phyloP scores from a whole-genome alignment of 345 rosid genomes.

The Eucalyptus erythrocorys region DNA sequence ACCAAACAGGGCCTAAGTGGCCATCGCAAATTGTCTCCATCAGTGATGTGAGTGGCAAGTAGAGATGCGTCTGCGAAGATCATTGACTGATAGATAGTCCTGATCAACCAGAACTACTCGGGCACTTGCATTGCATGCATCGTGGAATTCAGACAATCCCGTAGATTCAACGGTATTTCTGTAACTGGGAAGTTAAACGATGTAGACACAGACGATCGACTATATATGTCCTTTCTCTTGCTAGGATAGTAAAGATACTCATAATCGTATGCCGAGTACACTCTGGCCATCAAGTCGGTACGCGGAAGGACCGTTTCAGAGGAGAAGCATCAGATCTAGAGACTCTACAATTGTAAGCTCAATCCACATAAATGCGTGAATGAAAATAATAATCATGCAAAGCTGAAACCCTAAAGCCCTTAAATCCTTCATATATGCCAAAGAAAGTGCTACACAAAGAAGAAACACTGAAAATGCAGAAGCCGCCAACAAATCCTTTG shows the following conservation, averaged over 20 bases:
- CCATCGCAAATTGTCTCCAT: not conserved
- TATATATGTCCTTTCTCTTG: not conserved
- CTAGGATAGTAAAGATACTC: not conserved
- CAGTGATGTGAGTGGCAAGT: not conserved
- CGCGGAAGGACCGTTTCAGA: not conserved
- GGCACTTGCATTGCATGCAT: not conserved
- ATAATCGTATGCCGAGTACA: not conserved
- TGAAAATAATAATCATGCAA: not conserved
- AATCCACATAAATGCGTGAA: not conserved
- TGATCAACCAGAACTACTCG: not conserved
- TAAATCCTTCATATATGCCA: not conserved
- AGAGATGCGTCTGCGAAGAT: not conserved
- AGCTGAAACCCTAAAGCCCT: not conserved
- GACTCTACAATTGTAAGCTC: not conserved
- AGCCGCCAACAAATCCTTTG: not conserved
- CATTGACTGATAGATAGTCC: not conserved
- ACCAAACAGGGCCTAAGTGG: too few relatives aligned
- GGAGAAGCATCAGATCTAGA: not conserved
- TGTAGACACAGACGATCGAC: not conserved
- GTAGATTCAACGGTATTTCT: not conserved
- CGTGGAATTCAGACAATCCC: not conserved
- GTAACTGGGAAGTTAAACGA: not conserved
- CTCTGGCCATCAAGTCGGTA: not conserved
- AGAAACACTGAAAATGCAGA: slow-evolving; percentile 11
- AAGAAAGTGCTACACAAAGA: not conserved